Base-by-base conservation (phyloP, 2,329 filamentous ascomycete species). In the Aotearoamyces nothofagi region DNA sequence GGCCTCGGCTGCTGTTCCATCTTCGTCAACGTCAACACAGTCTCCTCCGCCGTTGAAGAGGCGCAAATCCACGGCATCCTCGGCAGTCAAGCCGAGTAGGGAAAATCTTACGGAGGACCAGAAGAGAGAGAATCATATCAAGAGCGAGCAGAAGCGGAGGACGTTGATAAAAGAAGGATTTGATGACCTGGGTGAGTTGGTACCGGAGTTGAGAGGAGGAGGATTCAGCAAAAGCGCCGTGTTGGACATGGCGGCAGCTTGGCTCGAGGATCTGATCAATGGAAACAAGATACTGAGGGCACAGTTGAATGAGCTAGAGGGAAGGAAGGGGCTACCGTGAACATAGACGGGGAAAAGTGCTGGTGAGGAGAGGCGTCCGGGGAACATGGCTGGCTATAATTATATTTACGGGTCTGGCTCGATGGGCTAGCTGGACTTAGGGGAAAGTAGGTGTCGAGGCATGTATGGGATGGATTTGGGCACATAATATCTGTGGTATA, bases 141-240 rank as follows among this genome's bases (percentile, higher is more conserved):
- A 75, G 29, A 90, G 82, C 29, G 83, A 92, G 48, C 81, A 92
- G 54, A 92, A 90, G 52, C 68, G 84, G 17, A 66, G 83, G 26
- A 82, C 81, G 15, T 59, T 84, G 24, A 80, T 80, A 42, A 78
- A 83, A 46, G 68, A 79, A 39, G 81, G 81, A 0, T 92, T 87
- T 42, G 78, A 84, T 24, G 78, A 87, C 33, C 56, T 92, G n/a
- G 70, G 69, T 38, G 63, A 71, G 15, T 60, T 92, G 13, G 79
- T 92, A 0, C 83, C 84, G 0, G 76, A 73, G 10, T 60, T 92
- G 8, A 67, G 66, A 31, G 73, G 69, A 15, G 78, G 78, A 6
- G 78, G 78, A 1, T 75, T 84, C 40, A 90, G 81, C 55, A 92
- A 92, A 57, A 86, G 79, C 47, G 75, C 71, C 5, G 77, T 83